Conservation (phyloP, 192 early-diverging fungal species). For the Chytriomyces confervae region DNA sequence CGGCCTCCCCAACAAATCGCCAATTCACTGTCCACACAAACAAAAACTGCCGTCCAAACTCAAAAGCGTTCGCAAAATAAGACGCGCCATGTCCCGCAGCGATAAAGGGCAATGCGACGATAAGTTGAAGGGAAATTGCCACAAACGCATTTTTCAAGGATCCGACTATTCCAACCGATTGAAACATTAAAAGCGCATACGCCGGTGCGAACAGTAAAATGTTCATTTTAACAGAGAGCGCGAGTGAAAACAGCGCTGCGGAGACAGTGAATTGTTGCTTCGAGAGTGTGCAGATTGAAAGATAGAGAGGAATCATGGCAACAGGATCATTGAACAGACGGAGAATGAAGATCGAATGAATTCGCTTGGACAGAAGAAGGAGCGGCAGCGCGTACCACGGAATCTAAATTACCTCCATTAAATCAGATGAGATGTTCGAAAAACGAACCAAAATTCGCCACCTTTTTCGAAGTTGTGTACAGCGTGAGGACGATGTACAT, state of each 20-base stretch:
- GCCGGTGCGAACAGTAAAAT: conserved; percentile 89
- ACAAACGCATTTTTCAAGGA: conserved; percentile 55
- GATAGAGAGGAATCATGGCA: conserved; percentile 85
- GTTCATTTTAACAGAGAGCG: conserved; percentile 94
- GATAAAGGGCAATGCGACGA: conserved; percentile 70
- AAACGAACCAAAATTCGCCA: conserved; percentile 27
- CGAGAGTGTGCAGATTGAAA: conserved; percentile 69
- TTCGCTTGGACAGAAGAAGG: conserved; percentile 76
- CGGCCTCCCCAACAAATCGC: conserved; percentile 75
- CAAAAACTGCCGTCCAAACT: conserved; percentile 83
- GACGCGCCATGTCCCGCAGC: conserved; percentile 62
- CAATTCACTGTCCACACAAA: conserved; percentile 98
- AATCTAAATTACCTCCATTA: conserved; percentile 43
- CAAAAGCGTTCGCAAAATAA: conserved; percentile 75
- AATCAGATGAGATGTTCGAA: not conserved
- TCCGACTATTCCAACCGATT: conserved; percentile 43
- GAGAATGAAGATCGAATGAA: conserved; percentile 93
- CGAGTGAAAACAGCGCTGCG: conserved; percentile 74
- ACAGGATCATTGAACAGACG: conserved; percentile 93
- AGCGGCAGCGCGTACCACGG: conserved; percentile 70
- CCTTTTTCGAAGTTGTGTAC: conserved; percentile 62
- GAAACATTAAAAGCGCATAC: conserved; percentile 71
- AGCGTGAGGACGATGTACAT: conserved; percentile 69
- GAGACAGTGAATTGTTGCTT: conserved; percentile 54
- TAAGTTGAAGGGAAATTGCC: conserved; percentile 47